Evolutionary conservation across 1,139 yeast species (phyloP).

Genomic region (Scheffersomyces stambukii): DNA sequence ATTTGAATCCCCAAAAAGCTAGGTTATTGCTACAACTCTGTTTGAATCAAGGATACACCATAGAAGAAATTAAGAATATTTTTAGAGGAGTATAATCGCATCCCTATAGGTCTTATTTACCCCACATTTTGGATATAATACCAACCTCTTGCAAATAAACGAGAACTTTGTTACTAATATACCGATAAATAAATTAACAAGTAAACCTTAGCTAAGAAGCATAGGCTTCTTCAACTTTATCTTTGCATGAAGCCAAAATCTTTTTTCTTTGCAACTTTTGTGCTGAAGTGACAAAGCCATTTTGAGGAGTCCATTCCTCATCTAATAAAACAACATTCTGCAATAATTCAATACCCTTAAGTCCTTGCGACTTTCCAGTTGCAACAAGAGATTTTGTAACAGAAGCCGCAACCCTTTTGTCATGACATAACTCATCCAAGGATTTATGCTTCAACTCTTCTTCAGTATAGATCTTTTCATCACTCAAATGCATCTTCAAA

Average conservation of each 20-base stretch:
- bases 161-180: no score
- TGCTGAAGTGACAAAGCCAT: constrained; percentile 90
- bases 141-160: no score
- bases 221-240: constrained; percentile 59
- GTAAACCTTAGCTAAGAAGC: no score
- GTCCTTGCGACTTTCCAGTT: constrained; percentile 79
- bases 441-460: constrained; percentile 43
- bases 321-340: constrained; percentile 75
- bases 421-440: constrained; percentile 50
- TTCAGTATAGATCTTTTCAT: constrained; percentile 44
- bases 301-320: constrained; percentile 98
- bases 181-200: no score
- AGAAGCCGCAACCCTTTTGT: constrained; percentile 52
- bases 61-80: constrained; percentile 39
- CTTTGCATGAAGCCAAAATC: constrained; percentile 65
- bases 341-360: constrained; percentile 81
- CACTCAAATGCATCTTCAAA: constrained; percentile 53
- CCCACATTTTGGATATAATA: no score
- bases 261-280: constrained; percentile 95
- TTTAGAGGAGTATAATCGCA: constrained; percentile 45
- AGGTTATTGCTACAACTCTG: constrained; percentile 60
- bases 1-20: constrained; percentile 64
- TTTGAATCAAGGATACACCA: constrained; percentile 37
- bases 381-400: constrained; percentile 58
- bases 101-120: no score